phyloP scores from a whole-genome alignment of 1,284 basidiomycete species.

The Neonothopanus nambi region DNA sequence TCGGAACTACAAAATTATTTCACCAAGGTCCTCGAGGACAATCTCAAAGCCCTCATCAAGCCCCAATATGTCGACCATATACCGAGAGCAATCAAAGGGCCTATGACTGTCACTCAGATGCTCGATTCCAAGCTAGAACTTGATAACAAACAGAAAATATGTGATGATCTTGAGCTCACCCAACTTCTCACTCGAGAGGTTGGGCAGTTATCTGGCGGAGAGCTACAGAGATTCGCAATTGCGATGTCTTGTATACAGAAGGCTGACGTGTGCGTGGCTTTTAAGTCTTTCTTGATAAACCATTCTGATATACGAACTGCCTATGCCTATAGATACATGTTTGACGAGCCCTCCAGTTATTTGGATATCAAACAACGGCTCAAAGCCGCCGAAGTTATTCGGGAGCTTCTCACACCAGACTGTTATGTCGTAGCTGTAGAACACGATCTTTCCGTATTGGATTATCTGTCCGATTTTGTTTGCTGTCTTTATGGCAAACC shows the following conservation, averaged over 20 bases:
- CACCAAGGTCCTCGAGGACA: slow-evolving; percentile 97
- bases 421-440: slow-evolving; percentile 96
- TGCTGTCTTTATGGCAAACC: slow-evolving; percentile 97
- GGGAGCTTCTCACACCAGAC: slow-evolving; percentile 74
- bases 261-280: slow-evolving; percentile 73
- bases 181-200: slow-evolving; percentile 85
- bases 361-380: slow-evolving; percentile 94
- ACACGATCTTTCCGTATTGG: slow-evolving; percentile 95
- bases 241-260: slow-evolving; percentile 91
- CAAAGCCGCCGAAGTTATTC: slow-evolving; percentile 94
- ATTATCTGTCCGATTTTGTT: slow-evolving; percentile 96
- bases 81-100: slow-evolving; percentile 91
- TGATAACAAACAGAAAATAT: slow-evolving; percentile 82
- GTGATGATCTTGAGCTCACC: slow-evolving; percentile 83
- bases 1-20: slow-evolving; percentile 98
- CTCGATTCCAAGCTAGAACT: slow-evolving; percentile 84
- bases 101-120: slow-evolving; percentile 85
- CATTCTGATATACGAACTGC: not conserved
- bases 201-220: slow-evolving; percentile 87
- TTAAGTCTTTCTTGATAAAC: slow-evolving; percentile 8
- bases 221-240: slow-evolving; percentile 94
- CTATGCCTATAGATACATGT: slow-evolving; percentile 88
- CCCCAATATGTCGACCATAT: slow-evolving; percentile 99
- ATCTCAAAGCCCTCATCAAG: slow-evolving; percentile 96
- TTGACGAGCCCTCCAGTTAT: slow-evolving; percentile 97